Evolutionary conservation across 345 rosid species (phyloP).

Genomic region (Euphorbia peplus): DNA sequence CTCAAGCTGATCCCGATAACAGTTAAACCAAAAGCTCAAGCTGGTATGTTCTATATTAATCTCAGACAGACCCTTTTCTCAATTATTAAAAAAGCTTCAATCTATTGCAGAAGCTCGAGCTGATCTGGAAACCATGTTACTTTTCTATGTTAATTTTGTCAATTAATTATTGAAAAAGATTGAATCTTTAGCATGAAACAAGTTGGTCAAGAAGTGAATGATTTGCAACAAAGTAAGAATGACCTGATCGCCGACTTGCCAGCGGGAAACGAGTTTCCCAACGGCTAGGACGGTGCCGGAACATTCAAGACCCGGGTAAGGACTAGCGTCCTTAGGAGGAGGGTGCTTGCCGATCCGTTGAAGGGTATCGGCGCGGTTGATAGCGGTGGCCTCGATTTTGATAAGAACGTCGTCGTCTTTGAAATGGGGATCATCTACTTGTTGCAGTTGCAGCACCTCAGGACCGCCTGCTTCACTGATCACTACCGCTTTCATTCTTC

Average conservation of each 20-base stretch:
- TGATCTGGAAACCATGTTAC: too few species aligned
- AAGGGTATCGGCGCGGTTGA: constrained; percentile 73
- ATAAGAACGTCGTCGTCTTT: constrained; percentile 70
- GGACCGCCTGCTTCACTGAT: constrained; percentile 69
- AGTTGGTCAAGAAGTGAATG: constrained; percentile 1
- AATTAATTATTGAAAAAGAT: neutral
- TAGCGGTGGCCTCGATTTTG: constrained; percentile 66
- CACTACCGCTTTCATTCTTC: constrained; percentile 74
- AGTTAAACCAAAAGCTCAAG: neutral
- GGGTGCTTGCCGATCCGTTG: constrained; percentile 69
- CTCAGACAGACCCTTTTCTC: too few species aligned
- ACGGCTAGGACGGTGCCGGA: constrained; percentile 69
- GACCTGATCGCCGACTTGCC: constrained; percentile 85
- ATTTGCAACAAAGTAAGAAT: neutral
- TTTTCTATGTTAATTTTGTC: too few species aligned
- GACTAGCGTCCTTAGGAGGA: constrained; percentile 78
- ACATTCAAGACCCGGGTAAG: constrained; percentile 76
- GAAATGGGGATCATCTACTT: constrained; percentile 66
- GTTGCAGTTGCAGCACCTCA: constrained; percentile 63
- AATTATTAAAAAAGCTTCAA: neutral
- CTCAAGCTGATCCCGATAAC: too few species aligned
- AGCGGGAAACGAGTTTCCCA: constrained; percentile 60
- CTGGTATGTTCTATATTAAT: too few species aligned
- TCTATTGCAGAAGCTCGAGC: too few species aligned
- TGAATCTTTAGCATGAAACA: neutral